Evolutionary conservation across 352 stramenopile species (phyloP).

Genomic region (Thraustochytrium striatum): DNA sequence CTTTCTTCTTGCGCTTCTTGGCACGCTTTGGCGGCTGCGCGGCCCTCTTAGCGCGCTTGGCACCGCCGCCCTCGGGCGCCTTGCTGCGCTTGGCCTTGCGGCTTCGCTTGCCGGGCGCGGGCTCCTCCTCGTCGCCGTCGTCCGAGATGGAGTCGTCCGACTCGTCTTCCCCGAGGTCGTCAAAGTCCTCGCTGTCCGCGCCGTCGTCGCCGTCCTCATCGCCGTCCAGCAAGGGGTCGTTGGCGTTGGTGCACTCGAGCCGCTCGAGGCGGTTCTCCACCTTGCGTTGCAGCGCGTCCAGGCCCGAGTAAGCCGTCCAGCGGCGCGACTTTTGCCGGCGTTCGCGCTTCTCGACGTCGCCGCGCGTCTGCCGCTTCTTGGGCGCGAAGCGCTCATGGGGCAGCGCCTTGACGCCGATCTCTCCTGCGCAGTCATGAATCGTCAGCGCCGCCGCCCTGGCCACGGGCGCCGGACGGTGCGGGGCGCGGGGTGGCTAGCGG

Average conservation of each 20-base stretch:
- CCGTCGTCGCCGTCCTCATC: conserved; percentile 21
- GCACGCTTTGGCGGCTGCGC: background rate
- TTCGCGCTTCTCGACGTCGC: conserved; percentile 32
- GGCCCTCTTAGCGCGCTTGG: background rate
- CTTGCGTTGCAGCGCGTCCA: conserved; percentile 37
- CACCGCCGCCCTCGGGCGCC: too few species aligned
- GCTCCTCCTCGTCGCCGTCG: background rate
- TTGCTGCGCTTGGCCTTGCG: background rate
- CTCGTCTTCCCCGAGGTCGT: conserved; percentile 1
- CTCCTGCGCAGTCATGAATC: too few species aligned
- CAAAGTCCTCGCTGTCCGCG: conserved; percentile 33
- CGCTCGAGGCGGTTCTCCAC: conserved; percentile 6
- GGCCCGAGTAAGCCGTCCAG: conserved; percentile 31
- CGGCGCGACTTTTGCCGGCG: conserved; percentile 28
- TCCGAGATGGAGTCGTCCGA: conserved; percentile 2
- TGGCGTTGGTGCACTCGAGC: conserved; percentile 29
- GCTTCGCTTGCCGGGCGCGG: background rate
- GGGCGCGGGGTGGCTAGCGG: background rate
- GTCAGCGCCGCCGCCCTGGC: too few species aligned
- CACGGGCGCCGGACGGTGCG: too few species aligned
- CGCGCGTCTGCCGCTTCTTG: too few species aligned
- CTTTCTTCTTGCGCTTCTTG: background rate
- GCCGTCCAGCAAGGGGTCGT: conserved; percentile 21
- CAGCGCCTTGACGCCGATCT: too few species aligned
- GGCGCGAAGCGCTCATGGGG: too few species aligned